These are phyloP conservation scores for Ramichloridium luteum DNA, from an alignment of 2,329 filamentous ascomycete species.

Conservation along the genomic window DNA sequence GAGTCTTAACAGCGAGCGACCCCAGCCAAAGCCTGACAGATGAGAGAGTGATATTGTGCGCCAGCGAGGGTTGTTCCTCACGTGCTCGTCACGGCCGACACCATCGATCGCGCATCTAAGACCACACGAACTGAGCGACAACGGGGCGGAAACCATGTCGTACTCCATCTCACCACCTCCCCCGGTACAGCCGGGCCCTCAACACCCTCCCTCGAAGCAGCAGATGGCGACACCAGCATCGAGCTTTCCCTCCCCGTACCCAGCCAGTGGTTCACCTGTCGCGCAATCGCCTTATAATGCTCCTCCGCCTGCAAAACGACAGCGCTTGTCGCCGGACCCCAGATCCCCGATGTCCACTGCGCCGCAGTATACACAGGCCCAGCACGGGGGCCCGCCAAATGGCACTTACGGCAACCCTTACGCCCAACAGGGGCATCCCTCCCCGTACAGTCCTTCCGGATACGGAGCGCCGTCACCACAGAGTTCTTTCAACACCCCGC, in stretches of 20 bases:
- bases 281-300: conserved; percentile 28
- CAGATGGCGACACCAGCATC: conserved; percentile 14
- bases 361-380: conserved; percentile 27
- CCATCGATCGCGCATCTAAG: background rate
- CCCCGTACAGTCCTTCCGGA: conserved; percentile 18
- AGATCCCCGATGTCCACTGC: conserved; percentile 47
- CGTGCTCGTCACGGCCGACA: too few relatives aligned
- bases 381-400: conserved; percentile 26
- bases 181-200: conserved; percentile 7
- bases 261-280: conserved; percentile 32
- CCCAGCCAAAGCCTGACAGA: too few relatives aligned
- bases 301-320: conserved; percentile 62
- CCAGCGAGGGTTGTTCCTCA: conserved; percentile 2
- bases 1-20: too few relatives aligned
- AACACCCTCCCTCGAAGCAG: background rate
- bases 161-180: conserved; percentile 21
- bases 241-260: conserved; percentile 35
- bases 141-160: conserved; percentile 10
- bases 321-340: conserved; percentile 56
- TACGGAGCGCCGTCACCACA: conserved; percentile 17
- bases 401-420: conserved; percentile 28
- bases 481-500: conserved; percentile 22
- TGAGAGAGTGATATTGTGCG: too few relatives aligned
- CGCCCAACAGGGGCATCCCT: conserved; percentile 22
- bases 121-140: background rate